Base-by-base conservation (phyloP, 139 green algal genomes). In the Chlorella sorokiniana region DNA sequence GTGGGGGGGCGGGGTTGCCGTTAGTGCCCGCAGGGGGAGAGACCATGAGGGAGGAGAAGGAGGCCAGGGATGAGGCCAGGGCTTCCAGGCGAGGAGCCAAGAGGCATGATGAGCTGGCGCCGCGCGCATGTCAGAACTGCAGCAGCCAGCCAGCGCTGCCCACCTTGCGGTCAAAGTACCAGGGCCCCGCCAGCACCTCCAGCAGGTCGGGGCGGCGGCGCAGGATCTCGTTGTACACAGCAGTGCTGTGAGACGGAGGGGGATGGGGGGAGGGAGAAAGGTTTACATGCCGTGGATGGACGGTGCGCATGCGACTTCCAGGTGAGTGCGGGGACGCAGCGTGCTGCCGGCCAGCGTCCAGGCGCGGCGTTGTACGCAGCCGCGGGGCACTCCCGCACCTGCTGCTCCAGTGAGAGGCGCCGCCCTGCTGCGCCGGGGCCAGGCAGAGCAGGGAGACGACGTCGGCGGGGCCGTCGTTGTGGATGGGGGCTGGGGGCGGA, bases 161-260 rank as follows among this genome's bases (percentile, higher is more conserved):
- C 11, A 64, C 82, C 71, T 89, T 91, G 54, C 84, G 72, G 76
- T 93, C 89, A 31, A 91, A 81, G 81, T 84, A 89, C 84, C 86
- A 94, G 61, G 82, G 81, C 22, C 81, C 76, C 27, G 82, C 69
- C 74, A 91, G 80, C 44, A 88, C 81, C 31, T 69, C 70, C 29
- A 81, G 84, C 76, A 93, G 72, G 56, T 93, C 83, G 27, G 78
- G 85, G 38, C 79, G 61, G 29, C 41, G 40, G 18, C 52, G 25
- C 59, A 93, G 59, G 29, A 93, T 87, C 64, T 89, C 79, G 41
- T 94, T 93, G 84, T 93, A 82, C 23, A 90, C 85, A 7, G 85
- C 48, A 37, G 88, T 84, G 48, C 65, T 84, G 64, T 59, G 76
- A 35, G 62, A 42, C 31, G 27, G 23, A 20, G 62, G 23, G 31